Conservation (phyloP, 2,329 filamentous ascomycete genomes). For the Monilinia aucupariae region DNA sequence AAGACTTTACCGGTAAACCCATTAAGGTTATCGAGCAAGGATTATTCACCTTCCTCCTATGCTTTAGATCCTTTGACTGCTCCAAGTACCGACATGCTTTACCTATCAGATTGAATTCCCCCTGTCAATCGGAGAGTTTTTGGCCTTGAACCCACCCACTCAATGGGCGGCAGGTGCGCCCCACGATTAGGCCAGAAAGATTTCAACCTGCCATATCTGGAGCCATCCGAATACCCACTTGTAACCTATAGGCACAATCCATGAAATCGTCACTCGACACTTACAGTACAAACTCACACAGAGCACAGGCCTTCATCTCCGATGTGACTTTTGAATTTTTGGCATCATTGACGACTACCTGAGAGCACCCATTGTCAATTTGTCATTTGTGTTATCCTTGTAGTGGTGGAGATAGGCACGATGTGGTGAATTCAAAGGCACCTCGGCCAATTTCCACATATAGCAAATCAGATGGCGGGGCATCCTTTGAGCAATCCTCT, state of each 20-base stretch:
- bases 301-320: neutral
- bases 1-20: too few relatives aligned
- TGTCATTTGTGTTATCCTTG: neutral
- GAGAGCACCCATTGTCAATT: too few relatives aligned
- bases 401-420: neutral
- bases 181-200: neutral
- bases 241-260: neutral
- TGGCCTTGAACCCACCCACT: neutral
- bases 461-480: neutral
- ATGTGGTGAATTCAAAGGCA: neutral
- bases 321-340: neutral
- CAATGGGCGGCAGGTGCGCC: neutral
- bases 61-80: neutral
- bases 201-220: conserved; percentile 12
- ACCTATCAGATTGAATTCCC: neutral
- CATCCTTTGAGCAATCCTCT: neutral
- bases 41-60: neutral
- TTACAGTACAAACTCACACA: too few relatives aligned
- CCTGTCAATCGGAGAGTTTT: neutral
- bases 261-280: neutral
- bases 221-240: conserved; percentile 1
- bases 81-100: neutral
- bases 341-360: neutral
- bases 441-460: neutral
- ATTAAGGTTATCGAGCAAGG: neutral